Evolutionary conservation across 768 basidiomycete species (phyloP), one percentile per base, ranked within the genome.

Genomic region (Lactarius psammicola): DNA sequence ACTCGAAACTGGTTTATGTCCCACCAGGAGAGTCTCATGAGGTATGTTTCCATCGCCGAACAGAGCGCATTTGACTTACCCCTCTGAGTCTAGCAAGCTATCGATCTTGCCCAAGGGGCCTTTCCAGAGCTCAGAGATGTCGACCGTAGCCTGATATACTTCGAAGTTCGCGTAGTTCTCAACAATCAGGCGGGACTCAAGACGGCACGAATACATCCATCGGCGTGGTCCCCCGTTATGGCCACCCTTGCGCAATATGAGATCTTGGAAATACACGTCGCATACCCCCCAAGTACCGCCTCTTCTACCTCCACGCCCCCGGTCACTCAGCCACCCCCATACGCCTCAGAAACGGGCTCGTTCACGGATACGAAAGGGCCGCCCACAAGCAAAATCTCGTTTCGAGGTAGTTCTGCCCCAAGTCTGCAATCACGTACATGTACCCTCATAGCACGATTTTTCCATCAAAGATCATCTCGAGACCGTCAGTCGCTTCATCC

Each of bases 1-100:
- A 64, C 42, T 67, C 67, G 0, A 54, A 60, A 28, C 62, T 76
- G 71, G 74, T 73, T 4, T 76, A 76, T 59, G 75, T 76, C 1
- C 68, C 66, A 0, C 69, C 71, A 0, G 72, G 69, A 23, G 56
- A 65, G 3, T 59, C 68, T 36, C 72, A 72, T 62, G 69, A 73
- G 20, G 75, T 72, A 55, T 5, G 62, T 53, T 34, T n/a, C 20
- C 26, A 1, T 42, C 30, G 9, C 4, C 1, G n/a, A 6, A 17
- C n/a, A 0, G 23, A 7, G 23, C 13, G 11, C n/a, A 1, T 18
- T 53, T 49, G 13, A 2, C 56, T 44, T 17, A 33, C 38, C 26
- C 2, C 4, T 57, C 13, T 4, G 3, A 38, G 13, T 42, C 23
- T 30, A 76, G 75, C 59, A 72, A 51, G 75, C 70, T 0, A 38